These are phyloP conservation scores for Dictyostelium capitatum DNA, from an alignment of 78 protist genomes.

Conservation along the genomic window DNA sequence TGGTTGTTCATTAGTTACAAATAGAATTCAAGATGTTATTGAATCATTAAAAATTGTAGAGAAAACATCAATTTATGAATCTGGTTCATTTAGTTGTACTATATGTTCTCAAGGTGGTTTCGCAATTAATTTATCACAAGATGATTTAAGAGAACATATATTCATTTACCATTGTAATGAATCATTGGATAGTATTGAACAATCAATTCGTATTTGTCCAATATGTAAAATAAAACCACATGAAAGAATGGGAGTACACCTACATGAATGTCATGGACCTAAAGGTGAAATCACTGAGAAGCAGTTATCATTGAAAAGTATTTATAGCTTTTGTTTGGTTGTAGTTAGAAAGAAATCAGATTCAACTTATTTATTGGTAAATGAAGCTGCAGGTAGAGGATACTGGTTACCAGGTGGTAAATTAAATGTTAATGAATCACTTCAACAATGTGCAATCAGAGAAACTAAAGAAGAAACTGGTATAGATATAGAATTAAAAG, in stretches of 20 bases:
- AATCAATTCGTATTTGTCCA: slow-evolving; percentile 53
- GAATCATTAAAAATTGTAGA: neutral
- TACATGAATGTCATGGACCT: slow-evolving; percentile 37
- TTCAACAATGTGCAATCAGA: slow-evolving; percentile 63
- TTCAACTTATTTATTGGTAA: slow-evolving; percentile 18
- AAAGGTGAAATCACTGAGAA: slow-evolving; percentile 16
- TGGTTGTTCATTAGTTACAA: slow-evolving; percentile 16
- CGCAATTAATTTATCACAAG: neutral
- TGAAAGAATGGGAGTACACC: slow-evolving; percentile 29
- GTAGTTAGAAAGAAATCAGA: slow-evolving; percentile 7
- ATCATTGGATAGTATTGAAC: neutral
- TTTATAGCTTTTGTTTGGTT: slow-evolving; percentile 65
- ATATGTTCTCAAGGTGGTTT: slow-evolving; percentile 48
- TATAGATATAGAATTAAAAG: slow-evolving; percentile 74
- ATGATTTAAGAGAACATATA: slow-evolving; percentile 39
- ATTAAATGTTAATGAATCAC: slow-evolving; percentile 40
- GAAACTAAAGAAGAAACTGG: slow-evolving; percentile 80
- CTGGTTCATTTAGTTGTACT: slow-evolving; percentile 40
- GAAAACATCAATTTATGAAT: neutral
- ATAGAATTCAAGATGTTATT: neutral
- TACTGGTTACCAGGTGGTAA: slow-evolving; percentile 80
- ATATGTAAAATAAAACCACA: slow-evolving; percentile 17
- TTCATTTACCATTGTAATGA: slow-evolving; percentile 39
- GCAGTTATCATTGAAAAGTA: neutral
- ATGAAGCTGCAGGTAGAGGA: slow-evolving; percentile 59